Evolutionary conservation across 257 asterid genomes (phyloP).

Genomic region (Henckelia pumila): DNA sequence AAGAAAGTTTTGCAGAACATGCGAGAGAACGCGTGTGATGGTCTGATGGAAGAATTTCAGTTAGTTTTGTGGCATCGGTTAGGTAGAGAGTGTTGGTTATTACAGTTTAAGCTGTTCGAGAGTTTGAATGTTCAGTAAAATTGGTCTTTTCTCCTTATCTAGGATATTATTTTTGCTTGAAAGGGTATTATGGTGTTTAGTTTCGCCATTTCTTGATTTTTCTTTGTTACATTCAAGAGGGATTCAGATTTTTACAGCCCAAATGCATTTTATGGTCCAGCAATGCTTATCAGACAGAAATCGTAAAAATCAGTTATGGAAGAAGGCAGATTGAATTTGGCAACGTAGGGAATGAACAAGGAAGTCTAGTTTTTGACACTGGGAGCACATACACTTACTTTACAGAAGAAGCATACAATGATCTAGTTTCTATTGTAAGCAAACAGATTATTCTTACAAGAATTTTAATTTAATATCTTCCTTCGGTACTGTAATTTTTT

Average conservation of each 20-base stretch:
- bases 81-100: conserved; percentile 1
- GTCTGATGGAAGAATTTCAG: not conserved
- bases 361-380: conserved; percentile 54
- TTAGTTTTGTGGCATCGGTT: not conserved
- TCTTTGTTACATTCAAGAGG: conserved; percentile 14
- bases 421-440: conserved; percentile 53
- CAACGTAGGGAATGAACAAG: conserved; percentile 32
- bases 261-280: conserved; percentile 34
- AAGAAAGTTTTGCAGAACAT: conserved; percentile 5
- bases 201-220: not conserved
- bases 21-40: not conserved
- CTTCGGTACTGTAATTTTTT: conserved; percentile 13
- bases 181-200: not conserved
- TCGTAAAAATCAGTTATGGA: conserved; percentile 56
- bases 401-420: conserved; percentile 53
- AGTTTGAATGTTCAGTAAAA: not conserved
- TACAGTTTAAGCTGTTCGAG: not conserved
- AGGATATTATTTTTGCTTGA: conserved; percentile 4
- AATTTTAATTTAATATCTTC: conserved; percentile 12
- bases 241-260: not conserved
- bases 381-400: conserved; percentile 78
- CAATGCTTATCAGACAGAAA: conserved; percentile 52
- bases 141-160: conserved; percentile 13
- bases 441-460: conserved; percentile 9
- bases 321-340: conserved; percentile 42